Base-by-base conservation (phyloP, 352 stramenopile genomes). In the Globisporangium spiculum region DNA sequence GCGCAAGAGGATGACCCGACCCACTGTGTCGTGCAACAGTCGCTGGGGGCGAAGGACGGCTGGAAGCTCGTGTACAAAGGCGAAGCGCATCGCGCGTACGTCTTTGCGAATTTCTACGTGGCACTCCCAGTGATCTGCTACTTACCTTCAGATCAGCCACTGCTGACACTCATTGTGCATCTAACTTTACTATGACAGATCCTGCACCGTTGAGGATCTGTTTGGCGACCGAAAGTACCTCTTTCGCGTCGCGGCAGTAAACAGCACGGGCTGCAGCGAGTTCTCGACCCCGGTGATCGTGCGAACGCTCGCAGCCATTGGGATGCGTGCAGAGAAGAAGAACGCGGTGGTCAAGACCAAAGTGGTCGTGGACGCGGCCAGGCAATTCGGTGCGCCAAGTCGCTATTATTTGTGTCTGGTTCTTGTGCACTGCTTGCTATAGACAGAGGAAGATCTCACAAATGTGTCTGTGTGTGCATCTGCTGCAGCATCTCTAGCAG, bases 1-100 rank as follows among this genome's bases (percentile, higher is more conserved):
- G 32, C 16, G 1, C 20, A 30, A n/a, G 9, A 44, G 1, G 69
- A 69, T 18, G 52, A 52, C 0, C 2, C 67, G 8, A 62, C 65
- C 3, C 63, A 55, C 7, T 76, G 62, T 24, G 41, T 78, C 9
- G 62, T 80, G 7, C 68, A 82, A 48, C 70, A 76, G 26, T 67
- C 67, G 24, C 46, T 78, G 7, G 75, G 70, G 14, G 36, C 38
- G 7, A 58, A 54, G 2, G 41, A 69, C 38, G 27, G 71, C 5
- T 82, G 75, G 75, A 82, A 74, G 52, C 34, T 36, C 4, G 34
- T 78, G 3, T 60, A 54, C 44, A 75, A 70, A n/a, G 57, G 69
- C 12, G 70, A 70, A 12, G 63, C 69, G 4, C n/a, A 34, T 9
- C 24, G 38, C 59, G 20, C 26, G 68, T 74, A 60, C 64, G 64